phyloP scores from a whole-genome alignment of 2,329 filamentous ascomycete species.

The Venturiaceae sp. region DNA sequence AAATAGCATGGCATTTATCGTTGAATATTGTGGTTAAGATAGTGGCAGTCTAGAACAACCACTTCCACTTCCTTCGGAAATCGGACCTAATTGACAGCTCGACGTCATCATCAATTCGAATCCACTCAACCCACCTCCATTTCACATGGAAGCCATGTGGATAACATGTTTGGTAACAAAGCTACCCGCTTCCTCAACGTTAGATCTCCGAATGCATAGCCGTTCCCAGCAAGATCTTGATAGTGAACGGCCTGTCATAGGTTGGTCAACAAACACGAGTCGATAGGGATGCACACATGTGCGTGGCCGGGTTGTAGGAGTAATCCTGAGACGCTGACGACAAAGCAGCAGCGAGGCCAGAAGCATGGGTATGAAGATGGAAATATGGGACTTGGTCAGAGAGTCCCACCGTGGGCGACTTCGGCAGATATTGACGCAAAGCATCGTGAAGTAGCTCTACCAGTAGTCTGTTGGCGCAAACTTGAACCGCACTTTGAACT shows the following conservation, averaged over 20 bases:
- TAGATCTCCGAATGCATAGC: neutral
- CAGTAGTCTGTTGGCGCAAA: neutral
- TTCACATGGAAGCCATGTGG: neutral
- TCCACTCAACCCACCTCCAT: too few species aligned
- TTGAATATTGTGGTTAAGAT: neutral
- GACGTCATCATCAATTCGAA: too few species aligned
- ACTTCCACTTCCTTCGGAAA: too few species aligned
- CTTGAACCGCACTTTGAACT: too few species aligned
- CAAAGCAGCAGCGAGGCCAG: neutral
- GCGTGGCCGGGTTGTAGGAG: neutral
- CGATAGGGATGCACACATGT: neutral
- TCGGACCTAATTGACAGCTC: too few species aligned
- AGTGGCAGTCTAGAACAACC: neutral
- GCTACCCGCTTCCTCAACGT: too few species aligned
- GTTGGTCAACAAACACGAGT: neutral
- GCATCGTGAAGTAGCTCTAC: neutral
- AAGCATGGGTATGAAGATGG: neutral
- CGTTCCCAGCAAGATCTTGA: neutral
- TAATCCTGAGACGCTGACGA: neutral
- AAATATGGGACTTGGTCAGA: neutral
- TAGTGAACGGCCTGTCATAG: neutral
- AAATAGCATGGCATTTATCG: too few species aligned
- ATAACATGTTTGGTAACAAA: neutral
- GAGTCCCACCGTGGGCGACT: neutral
- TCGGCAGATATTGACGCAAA: neutral